Base-by-base conservation (phyloP, 1,139 yeast genomes). In the Chernovozyma sophiae-reginae region DNA sequence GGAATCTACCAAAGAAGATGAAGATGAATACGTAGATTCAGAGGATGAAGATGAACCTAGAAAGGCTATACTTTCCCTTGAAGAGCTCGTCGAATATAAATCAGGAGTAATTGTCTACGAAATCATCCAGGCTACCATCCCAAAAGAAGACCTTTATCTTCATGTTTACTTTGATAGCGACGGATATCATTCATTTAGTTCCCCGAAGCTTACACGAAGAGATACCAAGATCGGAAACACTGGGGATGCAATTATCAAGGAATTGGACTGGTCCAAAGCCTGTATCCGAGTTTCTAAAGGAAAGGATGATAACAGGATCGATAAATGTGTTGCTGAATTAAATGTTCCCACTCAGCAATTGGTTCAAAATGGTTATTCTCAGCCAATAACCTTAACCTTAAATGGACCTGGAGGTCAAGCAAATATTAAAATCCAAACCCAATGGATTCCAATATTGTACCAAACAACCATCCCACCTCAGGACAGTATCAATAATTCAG, bases 21-120 rank as follows among this genome's bases (percentile, higher is more conserved):
- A 60, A 16, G 53, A 56, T 16, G 71, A 61, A 27, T 64, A 55
- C 8, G 61, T 62, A 34, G 74, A 60, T 28, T 53, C 62, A 24
- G 64, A 60, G n/a, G 66, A 62, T 4, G 72, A 47, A 52, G 68
- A 42, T 29, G 33, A 34, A 10, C 45, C 43, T 23, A 37, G 48
- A 26, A 83, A 80, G 56, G 58, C 77, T 47, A 77, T 74, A 41
- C 64, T 90, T 50, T 65, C 83, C 1, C 61, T 86, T 38, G 79
- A 77, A 10, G 81, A 90, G 51, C 65, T 86, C 36, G 39, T 78
- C 25, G 71, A 75, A 30, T 75, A 79, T 55, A 73, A 77, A 45
- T 69, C 86, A 34, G 99, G 98, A 66, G 79, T 89, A 16, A 66
- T 90, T 38, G 83, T 83, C 2, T 75, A 72, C 47, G 80, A 86